Evolutionary conservation across 2,329 filamentous ascomycete species (phyloP), one percentile per base, ranked within the genome.

Genomic region (Venturia oleaginea): DNA sequence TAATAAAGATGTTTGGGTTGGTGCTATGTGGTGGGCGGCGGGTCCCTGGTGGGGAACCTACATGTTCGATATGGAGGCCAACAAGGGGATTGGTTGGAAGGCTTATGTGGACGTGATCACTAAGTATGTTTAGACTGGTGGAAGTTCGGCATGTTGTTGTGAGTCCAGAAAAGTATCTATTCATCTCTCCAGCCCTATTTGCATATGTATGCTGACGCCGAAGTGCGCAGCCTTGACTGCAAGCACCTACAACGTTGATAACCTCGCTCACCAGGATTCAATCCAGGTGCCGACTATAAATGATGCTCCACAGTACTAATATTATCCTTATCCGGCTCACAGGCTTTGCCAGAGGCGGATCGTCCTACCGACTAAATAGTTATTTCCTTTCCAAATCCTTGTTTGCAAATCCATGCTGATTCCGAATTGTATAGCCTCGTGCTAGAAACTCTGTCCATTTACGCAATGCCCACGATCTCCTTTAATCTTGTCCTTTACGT

Each of bases 21-120:
- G 83, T 15, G 79, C 77, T 0, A 60, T 79, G 0, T 84, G 80
- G 80, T 84, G 83, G 82, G 79, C 79, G 37, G 83, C 80, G 27
- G 83, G 83, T 0, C 82, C 82, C 2, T 84, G 78, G 76, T 78
- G 79, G 80, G 77, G 70, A 0, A 69, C 74, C 64, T 82, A 82
- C 65, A 79, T 81, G 55, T 82, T 73, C 62, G 75, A 70, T 57
- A 76, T 84, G 69, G 82, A 84, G 74, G 81, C 82, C 0, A 71
- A 76, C 7, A 73, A 64, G 66, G 80, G 80, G 0, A 66, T 69
- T 19, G 80, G 77, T 6, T 82, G 78, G 72, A 69, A 42, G 15
- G 66, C 61, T 22, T 66, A 69, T 60, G 68, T 68, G 61, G 63
- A 64, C 54, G 60, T 66, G 42, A 59, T 69, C 30, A 40, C 63